Conservation (phyloP, 1,139 yeast genomes). For the Pichia sp. region DNA sequence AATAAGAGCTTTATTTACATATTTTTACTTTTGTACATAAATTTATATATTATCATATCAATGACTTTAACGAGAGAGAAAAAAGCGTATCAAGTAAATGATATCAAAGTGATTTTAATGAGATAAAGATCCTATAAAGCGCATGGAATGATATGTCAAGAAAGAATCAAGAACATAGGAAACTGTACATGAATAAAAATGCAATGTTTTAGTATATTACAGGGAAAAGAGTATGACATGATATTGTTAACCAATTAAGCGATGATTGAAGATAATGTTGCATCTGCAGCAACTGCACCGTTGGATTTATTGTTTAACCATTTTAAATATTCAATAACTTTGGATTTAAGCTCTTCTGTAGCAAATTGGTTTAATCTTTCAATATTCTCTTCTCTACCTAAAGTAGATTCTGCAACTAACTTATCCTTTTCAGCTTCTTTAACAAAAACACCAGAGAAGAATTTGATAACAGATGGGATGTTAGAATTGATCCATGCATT, state of each 20-base stretch:
- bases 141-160: not conserved
- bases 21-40: not conserved
- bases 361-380: slow-evolving; percentile 76
- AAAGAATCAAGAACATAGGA: not conserved
- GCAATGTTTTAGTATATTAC: slow-evolving; percentile 2
- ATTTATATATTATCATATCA: no score
- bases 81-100: not conserved
- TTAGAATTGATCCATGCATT: slow-evolving; percentile 49
- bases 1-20: slow-evolving; percentile 10
- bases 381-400: slow-evolving; percentile 77
- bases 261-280: slow-evolving; percentile 48
- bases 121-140: not conserved
- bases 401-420: slow-evolving; percentile 62
- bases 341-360: slow-evolving; percentile 52
- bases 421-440: slow-evolving; percentile 68
- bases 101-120: no score
- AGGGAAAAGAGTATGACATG: not conserved
- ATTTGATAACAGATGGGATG: slow-evolving; percentile 58
- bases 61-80: not conserved
- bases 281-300: slow-evolving; percentile 54
- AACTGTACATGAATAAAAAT: not conserved
- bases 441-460: slow-evolving; percentile 63
- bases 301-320: slow-evolving; percentile 59
- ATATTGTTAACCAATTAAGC: slow-evolving; percentile 29
- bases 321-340: slow-evolving; percentile 63